Evolutionary conservation across 2,329 filamentous ascomycete genomes (phyloP).

Genomic region (Pezicula carpinea): DNA sequence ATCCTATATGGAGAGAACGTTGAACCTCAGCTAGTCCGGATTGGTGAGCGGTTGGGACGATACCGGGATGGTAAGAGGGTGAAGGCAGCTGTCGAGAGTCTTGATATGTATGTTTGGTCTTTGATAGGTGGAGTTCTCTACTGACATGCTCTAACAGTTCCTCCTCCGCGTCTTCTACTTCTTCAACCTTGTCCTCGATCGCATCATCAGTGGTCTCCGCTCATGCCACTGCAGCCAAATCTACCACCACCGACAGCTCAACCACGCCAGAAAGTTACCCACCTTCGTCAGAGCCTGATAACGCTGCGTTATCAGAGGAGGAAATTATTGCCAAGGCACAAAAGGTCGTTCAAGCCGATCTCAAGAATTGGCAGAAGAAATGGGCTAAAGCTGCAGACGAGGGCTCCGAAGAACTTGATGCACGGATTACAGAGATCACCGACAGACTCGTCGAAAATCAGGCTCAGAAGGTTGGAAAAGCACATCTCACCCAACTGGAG

Average conservation of each 20-base stretch:
- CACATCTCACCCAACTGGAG: conserved; percentile 65
- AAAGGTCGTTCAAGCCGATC: conserved; percentile 69
- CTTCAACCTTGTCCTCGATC: conserved; percentile 22
- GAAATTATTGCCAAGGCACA: conserved; percentile 54
- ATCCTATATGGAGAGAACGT: conserved; percentile 86
- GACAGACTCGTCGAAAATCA: conserved; percentile 61
- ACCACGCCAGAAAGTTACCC: conserved; percentile 11
- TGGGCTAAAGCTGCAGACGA: conserved; percentile 83
- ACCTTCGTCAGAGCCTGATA: conserved; percentile 20
- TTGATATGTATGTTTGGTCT: conserved; percentile 37
- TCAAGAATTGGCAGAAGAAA: conserved; percentile 82
- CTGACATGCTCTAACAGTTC: conserved; percentile 18
- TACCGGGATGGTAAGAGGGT: conserved; percentile 61
- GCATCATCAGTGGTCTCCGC: conserved; percentile 21
- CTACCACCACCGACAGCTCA: conserved; percentile 17
- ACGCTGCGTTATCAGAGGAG: conserved; percentile 36
- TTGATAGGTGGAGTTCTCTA: background rate
- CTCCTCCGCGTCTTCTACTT: conserved; percentile 24
- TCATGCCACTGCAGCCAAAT: conserved; percentile 18
- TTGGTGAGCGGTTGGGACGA: conserved; percentile 80
- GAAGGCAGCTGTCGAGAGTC: conserved; percentile 51
- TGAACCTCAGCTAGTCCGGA: conserved; percentile 89
- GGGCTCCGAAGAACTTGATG: conserved; percentile 64
- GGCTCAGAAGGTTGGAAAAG: conserved; percentile 59
- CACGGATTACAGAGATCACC: conserved; percentile 66